phyloP scores from a whole-genome alignment of 73 alveolate species.

The Stentor roeselii region DNA sequence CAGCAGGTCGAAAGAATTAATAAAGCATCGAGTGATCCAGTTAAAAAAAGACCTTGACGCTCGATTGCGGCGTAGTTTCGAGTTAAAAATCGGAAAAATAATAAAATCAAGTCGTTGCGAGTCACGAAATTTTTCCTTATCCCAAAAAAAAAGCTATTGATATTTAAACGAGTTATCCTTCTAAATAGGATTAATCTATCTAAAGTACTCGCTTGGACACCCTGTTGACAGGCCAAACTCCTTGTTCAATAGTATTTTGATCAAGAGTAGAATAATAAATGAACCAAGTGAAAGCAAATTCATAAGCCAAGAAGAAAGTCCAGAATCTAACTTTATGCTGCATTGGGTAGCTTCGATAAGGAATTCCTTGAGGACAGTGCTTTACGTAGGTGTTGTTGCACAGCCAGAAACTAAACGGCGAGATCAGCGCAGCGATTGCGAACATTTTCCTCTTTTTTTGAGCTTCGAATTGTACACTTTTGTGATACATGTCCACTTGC shows the following conservation, averaged over 20 bases:
- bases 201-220: neutral
- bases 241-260: neutral
- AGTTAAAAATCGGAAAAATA: too few relatives aligned
- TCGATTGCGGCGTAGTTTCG: too few relatives aligned
- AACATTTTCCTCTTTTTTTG: neutral
- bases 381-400: neutral
- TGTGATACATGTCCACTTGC: neutral
- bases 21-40: too few relatives aligned
- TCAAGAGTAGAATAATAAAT: neutral
- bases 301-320: constrained; percentile 8
- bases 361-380: neutral
- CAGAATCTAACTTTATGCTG: constrained; percentile 24
- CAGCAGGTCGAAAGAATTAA: too few relatives aligned
- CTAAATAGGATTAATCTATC: neutral
- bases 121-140: too few relatives aligned
- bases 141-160: too few relatives aligned
- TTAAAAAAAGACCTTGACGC: too few relatives aligned
- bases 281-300: neutral
- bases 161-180: too few relatives aligned
- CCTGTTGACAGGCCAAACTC: neutral
- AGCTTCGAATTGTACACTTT: neutral
- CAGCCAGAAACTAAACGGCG: neutral
- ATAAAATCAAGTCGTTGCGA: too few relatives aligned
- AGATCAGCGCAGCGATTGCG: neutral
- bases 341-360: constrained; percentile 12